Evolutionary conservation across 2,329 filamentous ascomycete species (phyloP).

Genomic region (Verticillium dahliae): DNA sequence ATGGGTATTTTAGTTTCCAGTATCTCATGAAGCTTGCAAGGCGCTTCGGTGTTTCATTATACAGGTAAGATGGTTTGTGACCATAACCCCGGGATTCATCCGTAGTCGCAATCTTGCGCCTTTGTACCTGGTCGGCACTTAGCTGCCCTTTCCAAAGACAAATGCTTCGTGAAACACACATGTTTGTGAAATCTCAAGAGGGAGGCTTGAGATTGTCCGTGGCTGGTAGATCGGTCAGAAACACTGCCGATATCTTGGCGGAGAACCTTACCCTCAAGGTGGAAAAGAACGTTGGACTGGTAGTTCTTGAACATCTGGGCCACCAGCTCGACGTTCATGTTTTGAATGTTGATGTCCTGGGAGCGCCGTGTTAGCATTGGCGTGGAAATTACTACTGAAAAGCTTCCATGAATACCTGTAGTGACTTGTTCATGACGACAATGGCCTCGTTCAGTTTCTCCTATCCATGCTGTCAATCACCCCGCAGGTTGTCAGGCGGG

Average conservation of each 20-base stretch:
- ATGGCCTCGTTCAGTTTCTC: conserved; percentile 97
- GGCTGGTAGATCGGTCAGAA: conserved; percentile 39
- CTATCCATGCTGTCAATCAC: conserved; percentile 35
- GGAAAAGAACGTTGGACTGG: conserved; percentile 94
- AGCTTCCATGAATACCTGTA: conserved; percentile 53
- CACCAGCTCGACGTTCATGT: conserved; percentile 97
- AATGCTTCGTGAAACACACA: not conserved
- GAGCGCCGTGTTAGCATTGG: not conserved
- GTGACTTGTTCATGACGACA: conserved; percentile 83
- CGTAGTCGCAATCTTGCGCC: no score
- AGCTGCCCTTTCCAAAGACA: not conserved
- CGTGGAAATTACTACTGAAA: not conserved
- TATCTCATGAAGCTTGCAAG: no score
- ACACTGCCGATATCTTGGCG: conserved; percentile 3
- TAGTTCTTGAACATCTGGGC: conserved; percentile 99
- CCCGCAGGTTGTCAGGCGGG: not conserved
- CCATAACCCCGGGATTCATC: no score
- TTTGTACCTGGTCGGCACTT: no score
- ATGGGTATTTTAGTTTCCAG: not conserved
- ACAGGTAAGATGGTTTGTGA: no score
- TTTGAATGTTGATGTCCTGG: conserved; percentile 95
- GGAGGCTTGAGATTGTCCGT: conserved; percentile 81
- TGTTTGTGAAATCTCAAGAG: conserved; percentile 34
- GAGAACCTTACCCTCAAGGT: conserved; percentile 71
- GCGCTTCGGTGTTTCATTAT: no score